Conservation (phyloP, 2,329 filamentous ascomycete species). For the Neofusicoccum parvum region DNA sequence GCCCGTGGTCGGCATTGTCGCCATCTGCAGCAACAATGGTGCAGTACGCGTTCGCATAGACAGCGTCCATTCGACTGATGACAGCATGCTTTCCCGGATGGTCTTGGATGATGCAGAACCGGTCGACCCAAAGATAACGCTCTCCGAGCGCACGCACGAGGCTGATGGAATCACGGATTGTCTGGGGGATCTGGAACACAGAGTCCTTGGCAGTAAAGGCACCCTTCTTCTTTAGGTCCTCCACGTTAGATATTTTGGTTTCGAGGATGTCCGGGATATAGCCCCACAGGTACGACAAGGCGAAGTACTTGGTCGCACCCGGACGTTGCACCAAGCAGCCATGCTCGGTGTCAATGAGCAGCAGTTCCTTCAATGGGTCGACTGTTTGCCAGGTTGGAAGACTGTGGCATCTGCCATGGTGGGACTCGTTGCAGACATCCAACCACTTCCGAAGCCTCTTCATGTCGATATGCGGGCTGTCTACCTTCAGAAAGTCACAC, state of each 20-base stretch:
- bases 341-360: not conserved
- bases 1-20: not conserved
- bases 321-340: not conserved
- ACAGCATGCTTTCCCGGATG: not conserved
- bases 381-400: too few relatives aligned
- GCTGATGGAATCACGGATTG: not conserved
- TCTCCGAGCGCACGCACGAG: not conserved
- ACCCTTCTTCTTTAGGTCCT: not conserved
- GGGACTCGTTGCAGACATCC: too few relatives aligned
- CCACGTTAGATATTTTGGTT: not conserved
- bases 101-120: slow-evolving; percentile 21
- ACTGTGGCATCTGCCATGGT: too few relatives aligned
- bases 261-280: not conserved
- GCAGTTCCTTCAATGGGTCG: not conserved
- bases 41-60: slow-evolving; percentile 14
- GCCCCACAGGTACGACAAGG: not conserved
- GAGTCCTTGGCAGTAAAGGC: not conserved
- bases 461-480: too few relatives aligned
- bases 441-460: too few relatives aligned
- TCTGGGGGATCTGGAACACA: not conserved
- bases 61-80: slow-evolving; percentile 4
- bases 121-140: slow-evolving; percentile 20
- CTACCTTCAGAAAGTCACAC: too few relatives aligned
- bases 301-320: not conserved
- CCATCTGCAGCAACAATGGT: slow-evolving; percentile 2